Evolutionary conservation across 176 grass and related monocot species (phyloP).

Genomic region (Poa pratensis): DNA sequence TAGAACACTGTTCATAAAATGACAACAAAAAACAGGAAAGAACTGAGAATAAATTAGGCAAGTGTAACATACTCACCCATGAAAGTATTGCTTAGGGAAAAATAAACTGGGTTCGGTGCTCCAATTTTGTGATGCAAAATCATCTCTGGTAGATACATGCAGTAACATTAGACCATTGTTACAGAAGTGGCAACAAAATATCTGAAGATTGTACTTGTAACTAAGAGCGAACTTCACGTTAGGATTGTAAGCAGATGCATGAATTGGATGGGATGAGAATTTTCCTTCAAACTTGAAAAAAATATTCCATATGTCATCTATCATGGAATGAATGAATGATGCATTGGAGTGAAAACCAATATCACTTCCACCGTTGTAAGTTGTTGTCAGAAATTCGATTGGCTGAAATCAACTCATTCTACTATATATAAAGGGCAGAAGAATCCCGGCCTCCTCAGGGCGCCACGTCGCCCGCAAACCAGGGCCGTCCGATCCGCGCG

Average conservation of each 20-base stretch:
- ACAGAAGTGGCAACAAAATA: neutral
- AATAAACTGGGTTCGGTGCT: slow-evolving; percentile 51
- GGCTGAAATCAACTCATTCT: neutral
- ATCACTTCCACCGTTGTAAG: slow-evolving; percentile 12
- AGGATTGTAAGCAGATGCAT: neutral
- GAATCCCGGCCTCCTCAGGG: too few relatives aligned
- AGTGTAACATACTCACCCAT: slow-evolving; percentile 36
- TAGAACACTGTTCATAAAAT: slow-evolving; percentile 15
- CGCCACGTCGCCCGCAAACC: too few relatives aligned
- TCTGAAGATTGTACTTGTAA: slow-evolving; percentile 23
- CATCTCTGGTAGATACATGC: slow-evolving; percentile 60
- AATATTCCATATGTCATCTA: neutral
- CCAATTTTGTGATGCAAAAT: slow-evolving; percentile 45
- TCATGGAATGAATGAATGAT: neutral
- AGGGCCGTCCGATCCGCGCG: too few relatives aligned
- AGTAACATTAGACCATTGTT: slow-evolving; percentile 30
- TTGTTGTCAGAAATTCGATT: slow-evolving; percentile 21
- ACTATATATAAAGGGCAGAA: too few relatives aligned
- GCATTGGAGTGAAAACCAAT: slow-evolving; percentile 5
- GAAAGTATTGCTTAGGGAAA: slow-evolving; percentile 74
- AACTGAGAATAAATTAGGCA: slow-evolving; percentile 2
- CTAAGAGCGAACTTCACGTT: slow-evolving; percentile 13
- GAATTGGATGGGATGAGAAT: neutral
- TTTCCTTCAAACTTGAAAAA: neutral
- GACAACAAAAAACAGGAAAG: neutral